Evolutionary conservation across 768 basidiomycete genomes (phyloP).

Genomic region (Auricularia heimuer): DNA sequence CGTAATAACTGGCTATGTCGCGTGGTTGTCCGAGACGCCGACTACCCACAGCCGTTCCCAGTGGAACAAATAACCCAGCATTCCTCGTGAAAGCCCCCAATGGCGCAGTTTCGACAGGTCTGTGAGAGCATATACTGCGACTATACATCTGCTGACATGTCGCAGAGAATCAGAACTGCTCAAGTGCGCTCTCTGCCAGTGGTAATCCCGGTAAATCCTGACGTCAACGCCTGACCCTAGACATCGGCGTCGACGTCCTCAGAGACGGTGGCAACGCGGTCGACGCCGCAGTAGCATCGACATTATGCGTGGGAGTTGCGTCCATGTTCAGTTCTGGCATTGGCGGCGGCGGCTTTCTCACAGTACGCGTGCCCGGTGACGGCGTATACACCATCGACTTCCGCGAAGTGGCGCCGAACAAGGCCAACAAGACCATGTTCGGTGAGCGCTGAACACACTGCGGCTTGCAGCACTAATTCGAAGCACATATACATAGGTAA

Average conservation of each 20-base stretch:
- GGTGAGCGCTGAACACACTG: conserved; percentile 6
- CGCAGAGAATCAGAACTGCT: conserved; percentile 25
- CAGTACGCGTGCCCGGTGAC: conserved; percentile 59
- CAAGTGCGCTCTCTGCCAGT: conserved; percentile 59
- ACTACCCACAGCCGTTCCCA: not conserved
- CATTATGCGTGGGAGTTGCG: conserved; percentile 53
- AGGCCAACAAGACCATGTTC: conserved; percentile 74
- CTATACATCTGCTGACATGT: not conserved
- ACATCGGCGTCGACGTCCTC: conserved; percentile 68
- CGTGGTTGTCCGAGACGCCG: not conserved
- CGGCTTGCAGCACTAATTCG: not conserved
- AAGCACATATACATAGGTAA: conserved; percentile 10
- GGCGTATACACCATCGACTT: conserved; percentile 70
- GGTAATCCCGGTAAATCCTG: not conserved
- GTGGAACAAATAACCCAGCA: conserved; percentile 35
- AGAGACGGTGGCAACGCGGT: conserved; percentile 85
- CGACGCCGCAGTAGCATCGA: conserved; percentile 73
- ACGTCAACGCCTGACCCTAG: conserved; percentile 19
- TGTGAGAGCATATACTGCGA: not conserved
- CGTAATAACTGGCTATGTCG: not conserved
- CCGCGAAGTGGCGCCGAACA: conserved; percentile 73
- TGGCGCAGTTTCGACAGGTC: conserved; percentile 66
- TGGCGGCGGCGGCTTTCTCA: conserved; percentile 85
- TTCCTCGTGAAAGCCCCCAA: conserved; percentile 52
- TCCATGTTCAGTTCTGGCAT: conserved; percentile 25